Percentiles rank a stretch among this genome's conserved stretches.
Evolutionary conservation across 768 basidiomycete genomes (phyloP).

Genomic region (Phlebiopsis flavidoalba): DNA sequence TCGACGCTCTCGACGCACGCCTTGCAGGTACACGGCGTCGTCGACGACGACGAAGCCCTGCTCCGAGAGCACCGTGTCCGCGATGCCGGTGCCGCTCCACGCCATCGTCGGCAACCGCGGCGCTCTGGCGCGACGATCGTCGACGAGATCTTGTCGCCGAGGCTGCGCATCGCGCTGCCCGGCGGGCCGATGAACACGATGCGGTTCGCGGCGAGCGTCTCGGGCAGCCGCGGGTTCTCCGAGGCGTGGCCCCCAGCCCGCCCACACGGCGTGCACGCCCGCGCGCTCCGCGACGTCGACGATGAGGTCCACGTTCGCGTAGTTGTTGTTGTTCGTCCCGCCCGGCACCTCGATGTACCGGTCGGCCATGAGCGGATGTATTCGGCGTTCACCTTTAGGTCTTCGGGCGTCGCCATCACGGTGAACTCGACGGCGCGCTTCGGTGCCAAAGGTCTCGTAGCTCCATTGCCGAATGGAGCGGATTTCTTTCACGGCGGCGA

Average conservation of each 20-base stretch:
- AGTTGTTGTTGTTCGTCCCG: slow-evolving; percentile 98
- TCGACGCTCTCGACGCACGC: slow-evolving; percentile 89
- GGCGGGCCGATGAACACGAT: slow-evolving; percentile 99
- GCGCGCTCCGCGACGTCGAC: slow-evolving; percentile 96
- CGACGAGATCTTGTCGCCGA: slow-evolving; percentile 99
- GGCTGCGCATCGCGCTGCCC: slow-evolving; percentile 96
- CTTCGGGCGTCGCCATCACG: slow-evolving; percentile 99
- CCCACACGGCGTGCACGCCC: slow-evolving; percentile 99
- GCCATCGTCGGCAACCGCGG: slow-evolving; percentile 97
- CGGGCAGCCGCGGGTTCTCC: slow-evolving; percentile 95
- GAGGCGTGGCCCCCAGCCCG: slow-evolving; percentile 99
- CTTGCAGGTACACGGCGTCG: slow-evolving; percentile 77
- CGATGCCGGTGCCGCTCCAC: slow-evolving; percentile 96
- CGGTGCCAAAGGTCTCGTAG: slow-evolving; percentile 97
- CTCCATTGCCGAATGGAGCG: slow-evolving; percentile 99
- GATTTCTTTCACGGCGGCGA: slow-evolving; percentile 99
- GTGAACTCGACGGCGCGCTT: slow-evolving; percentile 97
- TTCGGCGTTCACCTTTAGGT: slow-evolving; percentile 97
- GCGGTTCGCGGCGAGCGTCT: slow-evolving; percentile 87
- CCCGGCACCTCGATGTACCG: slow-evolving; percentile 98
- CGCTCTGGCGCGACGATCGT: slow-evolving; percentile 98
- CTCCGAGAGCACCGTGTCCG: slow-evolving; percentile 77
- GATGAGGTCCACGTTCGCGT: slow-evolving; percentile 98
- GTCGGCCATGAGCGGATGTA: slow-evolving; percentile 99
- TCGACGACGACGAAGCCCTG: slow-evolving; percentile 93